phyloP scores from a whole-genome alignment of 2,329 filamentous ascomycete species.

The Fusarium staphyleae region DNA sequence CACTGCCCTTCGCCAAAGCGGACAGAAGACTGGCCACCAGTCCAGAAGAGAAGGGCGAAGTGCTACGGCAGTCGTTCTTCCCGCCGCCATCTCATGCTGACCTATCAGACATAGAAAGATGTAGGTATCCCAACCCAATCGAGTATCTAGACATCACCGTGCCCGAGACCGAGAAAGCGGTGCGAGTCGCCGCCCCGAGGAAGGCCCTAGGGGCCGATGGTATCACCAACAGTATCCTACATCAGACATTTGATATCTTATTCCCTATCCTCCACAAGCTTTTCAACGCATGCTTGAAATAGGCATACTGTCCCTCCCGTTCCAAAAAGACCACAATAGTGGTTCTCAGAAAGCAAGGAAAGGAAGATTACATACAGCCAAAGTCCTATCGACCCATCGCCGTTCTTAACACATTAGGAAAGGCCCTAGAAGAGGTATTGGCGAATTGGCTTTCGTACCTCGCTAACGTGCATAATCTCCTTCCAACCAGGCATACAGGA shows the following conservation, averaged over 20 bases:
- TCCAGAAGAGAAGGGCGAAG: too few relatives aligned
- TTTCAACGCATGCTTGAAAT: slow-evolving; percentile 12
- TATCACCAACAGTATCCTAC: slow-evolving; percentile 10
- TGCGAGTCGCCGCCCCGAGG: too few relatives aligned
- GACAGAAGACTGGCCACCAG: too few relatives aligned
- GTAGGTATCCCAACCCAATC: too few relatives aligned
- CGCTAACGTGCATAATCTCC: neutral
- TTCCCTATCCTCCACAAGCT: neutral
- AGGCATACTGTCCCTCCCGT: slow-evolving; percentile 1
- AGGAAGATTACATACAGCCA: slow-evolving; percentile 1
- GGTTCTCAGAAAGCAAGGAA: slow-evolving; percentile 10
- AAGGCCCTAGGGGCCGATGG: slow-evolving; percentile 10
- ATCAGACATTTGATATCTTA: neutral
- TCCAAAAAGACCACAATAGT: slow-evolving; percentile 10
- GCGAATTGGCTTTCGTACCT: slow-evolving; percentile 1
- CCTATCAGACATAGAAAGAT: too few relatives aligned
- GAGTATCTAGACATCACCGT: too few relatives aligned
- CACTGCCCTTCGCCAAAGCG: too few relatives aligned
- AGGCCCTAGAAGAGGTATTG: slow-evolving; percentile 12
- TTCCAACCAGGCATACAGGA: slow-evolving; percentile 3
- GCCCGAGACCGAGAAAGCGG: too few relatives aligned
- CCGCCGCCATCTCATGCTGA: too few relatives aligned
- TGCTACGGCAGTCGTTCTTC: too few relatives aligned
- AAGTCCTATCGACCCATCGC: slow-evolving; percentile 20
- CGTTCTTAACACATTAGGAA: slow-evolving; percentile 1